phyloP scores from a whole-genome alignment of 2,329 filamentous ascomycete species.

The Meredithiella fracta region DNA sequence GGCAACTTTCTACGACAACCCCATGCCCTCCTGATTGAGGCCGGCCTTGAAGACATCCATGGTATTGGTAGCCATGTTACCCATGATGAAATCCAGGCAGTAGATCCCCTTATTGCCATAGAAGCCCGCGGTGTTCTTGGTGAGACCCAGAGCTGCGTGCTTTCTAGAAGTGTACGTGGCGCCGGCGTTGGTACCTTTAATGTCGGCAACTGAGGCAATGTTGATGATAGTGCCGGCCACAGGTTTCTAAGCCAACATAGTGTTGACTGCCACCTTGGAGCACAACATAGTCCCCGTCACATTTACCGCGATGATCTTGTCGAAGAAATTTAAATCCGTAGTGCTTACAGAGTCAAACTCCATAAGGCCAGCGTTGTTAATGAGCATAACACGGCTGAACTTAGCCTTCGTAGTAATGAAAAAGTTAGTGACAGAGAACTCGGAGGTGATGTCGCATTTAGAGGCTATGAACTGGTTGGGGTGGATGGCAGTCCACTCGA shows the following conservation, averaged over 20 bases:
- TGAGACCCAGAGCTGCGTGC: constrained; percentile 36
- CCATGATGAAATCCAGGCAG: constrained; percentile 33
- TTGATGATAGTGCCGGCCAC: constrained; percentile 34
- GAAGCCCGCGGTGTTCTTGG: constrained; percentile 39
- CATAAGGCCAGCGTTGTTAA: constrained; percentile 43
- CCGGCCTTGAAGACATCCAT: constrained; percentile 25
- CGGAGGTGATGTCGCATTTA: constrained; percentile 24
- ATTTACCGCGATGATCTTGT: constrained; percentile 38
- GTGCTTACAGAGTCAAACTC: constrained; percentile 39
- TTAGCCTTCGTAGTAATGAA: constrained; percentile 14
- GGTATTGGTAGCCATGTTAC: constrained; percentile 41
- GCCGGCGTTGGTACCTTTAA: constrained; percentile 26
- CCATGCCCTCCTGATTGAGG: constrained; percentile 22
- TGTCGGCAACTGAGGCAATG: constrained; percentile 31
- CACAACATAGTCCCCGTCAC: constrained; percentile 38
- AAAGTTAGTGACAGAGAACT: constrained; percentile 20
- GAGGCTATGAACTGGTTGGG: constrained; percentile 18
- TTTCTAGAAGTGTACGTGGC: constrained; percentile 37
- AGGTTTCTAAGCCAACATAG: constrained; percentile 14
- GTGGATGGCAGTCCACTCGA: constrained; percentile 18
- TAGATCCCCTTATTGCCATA: constrained; percentile 39
- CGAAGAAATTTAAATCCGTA: constrained; percentile 31
- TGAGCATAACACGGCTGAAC: constrained; percentile 25
- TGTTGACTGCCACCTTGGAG: constrained; percentile 32
- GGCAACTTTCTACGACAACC: constrained; percentile 17